Conservation (phyloP, 1,139 yeast genomes). For the Blastobotrys elegans region DNA sequence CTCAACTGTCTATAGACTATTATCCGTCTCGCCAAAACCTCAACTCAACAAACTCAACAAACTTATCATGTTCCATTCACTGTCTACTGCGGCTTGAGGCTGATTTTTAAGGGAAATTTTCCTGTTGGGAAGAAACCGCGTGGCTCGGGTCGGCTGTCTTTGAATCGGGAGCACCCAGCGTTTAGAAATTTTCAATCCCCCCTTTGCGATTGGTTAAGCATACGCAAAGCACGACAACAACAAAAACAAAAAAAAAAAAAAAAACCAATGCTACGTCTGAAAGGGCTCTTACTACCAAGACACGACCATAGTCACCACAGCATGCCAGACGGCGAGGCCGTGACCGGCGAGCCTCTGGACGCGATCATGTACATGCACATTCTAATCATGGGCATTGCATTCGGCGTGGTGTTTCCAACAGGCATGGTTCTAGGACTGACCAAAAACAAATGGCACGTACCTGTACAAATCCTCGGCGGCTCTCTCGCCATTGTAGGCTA, state of each 20-base stretch:
- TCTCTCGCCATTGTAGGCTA: constrained; percentile 36
- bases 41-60: too few species aligned
- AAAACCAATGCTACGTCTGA: constrained; percentile 1
- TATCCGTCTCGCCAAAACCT: too few species aligned
- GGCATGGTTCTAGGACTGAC: constrained; percentile 41
- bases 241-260: too few species aligned
- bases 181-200: too few species aligned
- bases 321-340: constrained; percentile 25
- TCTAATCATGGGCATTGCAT: constrained; percentile 35
- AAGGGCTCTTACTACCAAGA: constrained; percentile 12
- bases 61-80: too few species aligned
- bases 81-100: too few species aligned
- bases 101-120: too few species aligned
- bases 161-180: too few species aligned
- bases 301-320: constrained; percentile 27
- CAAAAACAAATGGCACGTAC: constrained; percentile 36
- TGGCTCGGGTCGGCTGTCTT: too few species aligned
- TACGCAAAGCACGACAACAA: not conserved
- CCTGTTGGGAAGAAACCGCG: too few species aligned
- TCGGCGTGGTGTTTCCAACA: constrained; percentile 39
- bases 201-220: too few species aligned
- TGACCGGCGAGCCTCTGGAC: constrained; percentile 24
- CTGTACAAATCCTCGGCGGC: constrained; percentile 36
- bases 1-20: too few species aligned
- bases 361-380: constrained; percentile 36